Percentiles rank a stretch among this genome's conserved stretches.
Evolutionary conservation across 2,329 filamentous ascomycete species (phyloP).

Genomic region (Calonectria naviculata): DNA sequence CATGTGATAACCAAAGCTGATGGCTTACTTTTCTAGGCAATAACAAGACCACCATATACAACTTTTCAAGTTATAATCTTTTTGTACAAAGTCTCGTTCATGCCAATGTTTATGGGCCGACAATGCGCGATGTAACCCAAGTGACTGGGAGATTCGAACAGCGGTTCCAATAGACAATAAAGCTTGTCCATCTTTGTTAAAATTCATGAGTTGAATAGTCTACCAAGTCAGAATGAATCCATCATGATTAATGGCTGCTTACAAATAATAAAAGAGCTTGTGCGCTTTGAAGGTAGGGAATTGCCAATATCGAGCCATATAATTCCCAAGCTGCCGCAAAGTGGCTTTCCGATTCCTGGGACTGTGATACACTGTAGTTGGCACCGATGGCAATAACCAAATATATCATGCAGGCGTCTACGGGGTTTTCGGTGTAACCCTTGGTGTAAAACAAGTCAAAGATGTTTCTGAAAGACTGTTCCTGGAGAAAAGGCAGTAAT

Average conservation of each 20-base stretch:
- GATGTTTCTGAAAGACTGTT: neutral
- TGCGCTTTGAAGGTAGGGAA: neutral
- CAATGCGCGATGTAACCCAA: neutral
- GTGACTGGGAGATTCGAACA: neutral
- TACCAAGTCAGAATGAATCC: neutral
- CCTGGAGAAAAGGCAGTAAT: neutral
- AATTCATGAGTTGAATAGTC: neutral
- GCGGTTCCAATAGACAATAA: neutral
- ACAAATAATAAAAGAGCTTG: neutral
- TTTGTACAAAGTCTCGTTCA: neutral
- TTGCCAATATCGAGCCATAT: neutral
- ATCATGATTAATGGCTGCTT: neutral
- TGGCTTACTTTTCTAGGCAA: neutral
- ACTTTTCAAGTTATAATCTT: neutral
- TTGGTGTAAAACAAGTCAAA: neutral
- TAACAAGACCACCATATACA: neutral
- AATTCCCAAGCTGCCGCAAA: neutral
- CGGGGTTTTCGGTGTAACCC: neutral
- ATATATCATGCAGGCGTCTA: neutral
- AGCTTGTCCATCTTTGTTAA: neutral
- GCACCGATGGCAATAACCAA: neutral
- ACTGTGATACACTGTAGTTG: neutral
- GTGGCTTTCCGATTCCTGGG: neutral
- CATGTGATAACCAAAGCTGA: neutral
- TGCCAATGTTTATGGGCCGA: neutral